Base-by-base conservation (phyloP, 2,329 filamentous ascomycete genomes). In the Colletotrichum sojae region DNA sequence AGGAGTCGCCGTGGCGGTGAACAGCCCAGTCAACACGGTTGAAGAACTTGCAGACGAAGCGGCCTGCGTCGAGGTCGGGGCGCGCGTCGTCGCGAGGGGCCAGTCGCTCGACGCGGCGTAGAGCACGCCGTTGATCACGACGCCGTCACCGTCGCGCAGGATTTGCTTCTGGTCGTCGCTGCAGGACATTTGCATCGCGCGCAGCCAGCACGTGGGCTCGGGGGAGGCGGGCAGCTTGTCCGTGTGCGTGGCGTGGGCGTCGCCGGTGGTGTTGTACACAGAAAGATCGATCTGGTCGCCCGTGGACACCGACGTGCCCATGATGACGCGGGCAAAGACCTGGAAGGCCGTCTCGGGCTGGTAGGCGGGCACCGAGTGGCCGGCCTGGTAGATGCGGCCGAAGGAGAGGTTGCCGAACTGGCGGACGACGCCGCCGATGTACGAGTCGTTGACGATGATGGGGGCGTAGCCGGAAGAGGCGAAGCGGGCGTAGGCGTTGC, bases 341-440 rank as follows among this genome's bases (percentile, higher is more conserved):
- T 86, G 84, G 66, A 90, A 84, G 2, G 87, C 81, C 4, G 88
- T 89, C 74, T 87, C 82, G 13, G 89, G 89, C 78, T 91, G 89
- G 75, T 89, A 89, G 61, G 84, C 86, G 0, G 89, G 84, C 1
- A 90, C 86, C 59, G 89, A 85, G 74, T 92, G 90, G 2, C 91
- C 90, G 16, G 90, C 85, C 73, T 92, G 87, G 76, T 90, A 92
- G 55, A 92, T 84, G 8, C 90, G 85, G 62, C 88, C 88, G 76
- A 92, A 92, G 16, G 86, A 89, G 62, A 92, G 85, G 73, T 95
- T 95, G 12, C 91, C 93, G 74, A 89, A 93, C 78, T 96, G 92
- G 4, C 93, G 88, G 0, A 94, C 92, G 64, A 89, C 87, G 20
- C 93, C 94, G 59, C 89, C 92, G 75, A 90, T 88, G 78, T 92